Conservation (phyloP, 768 basidiomycete genomes). For the Xerocomus spinulosus region DNA sequence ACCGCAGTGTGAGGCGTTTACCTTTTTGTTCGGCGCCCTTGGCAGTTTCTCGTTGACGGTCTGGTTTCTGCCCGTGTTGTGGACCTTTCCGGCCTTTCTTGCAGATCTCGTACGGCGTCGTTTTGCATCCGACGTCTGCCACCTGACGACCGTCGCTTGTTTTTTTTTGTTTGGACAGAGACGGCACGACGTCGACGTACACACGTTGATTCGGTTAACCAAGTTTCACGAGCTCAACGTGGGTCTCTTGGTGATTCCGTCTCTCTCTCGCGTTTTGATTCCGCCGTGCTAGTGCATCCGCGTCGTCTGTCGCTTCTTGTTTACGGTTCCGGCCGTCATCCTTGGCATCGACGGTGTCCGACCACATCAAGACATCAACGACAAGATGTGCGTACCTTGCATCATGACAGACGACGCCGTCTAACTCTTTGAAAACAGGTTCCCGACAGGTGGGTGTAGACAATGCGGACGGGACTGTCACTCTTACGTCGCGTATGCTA, state of each 20-base stretch:
- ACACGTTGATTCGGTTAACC: conserved; percentile 64
- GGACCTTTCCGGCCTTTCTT: conserved; percentile 65
- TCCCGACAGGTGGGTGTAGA: conserved; percentile 20
- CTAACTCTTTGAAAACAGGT: too few species aligned
- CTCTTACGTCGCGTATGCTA: too few species aligned
- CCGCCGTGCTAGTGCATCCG: conserved; percentile 54
- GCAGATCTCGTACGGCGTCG: conserved; percentile 47
- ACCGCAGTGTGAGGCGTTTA: conserved; percentile 61
- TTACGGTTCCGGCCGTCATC: conserved; percentile 58
- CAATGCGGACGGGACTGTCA: too few species aligned
- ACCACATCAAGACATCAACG: conserved; percentile 60
- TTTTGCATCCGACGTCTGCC: not conserved
- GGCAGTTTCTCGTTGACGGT: conserved; percentile 68
- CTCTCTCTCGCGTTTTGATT: not conserved
- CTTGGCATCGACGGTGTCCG: conserved; percentile 67
- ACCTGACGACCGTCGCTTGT: not conserved
- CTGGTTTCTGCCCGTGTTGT: conserved; percentile 71
- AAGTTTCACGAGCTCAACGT: conserved; percentile 85
- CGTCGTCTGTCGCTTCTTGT: conserved; percentile 68
- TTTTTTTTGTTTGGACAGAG: conserved; percentile 36
- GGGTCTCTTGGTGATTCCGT: conserved; percentile 23
- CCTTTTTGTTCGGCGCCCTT: conserved; percentile 63
- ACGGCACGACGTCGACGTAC: conserved; percentile 56
- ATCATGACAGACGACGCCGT: too few species aligned
- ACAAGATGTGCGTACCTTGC: conserved; percentile 44